Percentiles rank a stretch among this genome's conserved stretches.
phyloP scores from a whole-genome alignment of 1,139 yeast genomes.

The Chernovozyma sophiae-reginae region DNA sequence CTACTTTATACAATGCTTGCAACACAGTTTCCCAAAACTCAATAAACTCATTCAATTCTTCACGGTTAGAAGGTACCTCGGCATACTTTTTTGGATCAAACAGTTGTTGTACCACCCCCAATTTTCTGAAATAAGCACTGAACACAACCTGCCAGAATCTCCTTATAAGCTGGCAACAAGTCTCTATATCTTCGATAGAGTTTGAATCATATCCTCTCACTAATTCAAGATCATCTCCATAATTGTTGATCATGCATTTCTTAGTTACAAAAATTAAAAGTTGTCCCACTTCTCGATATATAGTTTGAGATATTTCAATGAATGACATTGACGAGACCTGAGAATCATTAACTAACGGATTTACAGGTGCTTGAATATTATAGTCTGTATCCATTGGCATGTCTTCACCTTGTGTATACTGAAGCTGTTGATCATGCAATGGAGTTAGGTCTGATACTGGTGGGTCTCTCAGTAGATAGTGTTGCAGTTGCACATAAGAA shows the following conservation, averaged over 20 bases:
- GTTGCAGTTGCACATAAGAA: neutral
- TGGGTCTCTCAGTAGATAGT: no score
- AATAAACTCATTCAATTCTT: slow-evolving; percentile 36
- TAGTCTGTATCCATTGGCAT: neutral
- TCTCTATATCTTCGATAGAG: slow-evolving; percentile 30
- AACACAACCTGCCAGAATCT: slow-evolving; percentile 60
- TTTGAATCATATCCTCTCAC: slow-evolving; percentile 44
- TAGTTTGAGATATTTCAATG: slow-evolving; percentile 4
- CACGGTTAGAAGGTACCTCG: slow-evolving; percentile 22
- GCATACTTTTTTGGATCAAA: neutral
- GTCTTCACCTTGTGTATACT: no score
- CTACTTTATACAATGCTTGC: slow-evolving; percentile 32
- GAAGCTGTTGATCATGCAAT: no score
- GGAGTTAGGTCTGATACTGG: no score
- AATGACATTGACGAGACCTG: slow-evolving; percentile 1
- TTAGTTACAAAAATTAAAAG: slow-evolving; percentile 47
- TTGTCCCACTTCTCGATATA: slow-evolving; percentile 39
- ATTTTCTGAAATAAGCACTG: slow-evolving; percentile 35
- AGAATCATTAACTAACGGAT: no score
- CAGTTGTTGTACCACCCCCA: neutral
- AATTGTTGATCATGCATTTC: slow-evolving; percentile 49
- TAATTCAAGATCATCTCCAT: slow-evolving; percentile 53
- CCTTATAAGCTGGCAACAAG: slow-evolving; percentile 39
- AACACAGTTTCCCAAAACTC: slow-evolving; percentile 51
- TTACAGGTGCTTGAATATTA: neutral